Conservation (phyloP, 129 eudicot species). For the Heracleum sosnowskyi region DNA sequence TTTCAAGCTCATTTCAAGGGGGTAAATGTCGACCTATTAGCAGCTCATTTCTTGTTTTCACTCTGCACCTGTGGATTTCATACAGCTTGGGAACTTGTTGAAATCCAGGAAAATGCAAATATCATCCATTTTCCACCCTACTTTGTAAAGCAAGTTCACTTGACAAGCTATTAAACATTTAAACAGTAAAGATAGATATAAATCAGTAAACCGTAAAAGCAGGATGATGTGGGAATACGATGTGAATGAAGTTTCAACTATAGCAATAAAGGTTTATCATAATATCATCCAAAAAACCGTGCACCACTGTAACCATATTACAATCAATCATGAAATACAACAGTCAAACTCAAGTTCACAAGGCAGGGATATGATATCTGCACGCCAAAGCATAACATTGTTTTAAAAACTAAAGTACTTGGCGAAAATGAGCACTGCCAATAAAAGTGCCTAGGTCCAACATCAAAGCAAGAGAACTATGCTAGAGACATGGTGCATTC, state of each 20-base stretch:
- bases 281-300: background rate
- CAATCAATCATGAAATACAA: slow-evolving; percentile 19
- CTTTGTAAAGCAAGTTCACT: background rate
- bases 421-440: slow-evolving; percentile 10
- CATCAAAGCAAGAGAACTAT: slow-evolving; percentile 13
- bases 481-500: slow-evolving; percentile 8
- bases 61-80: background rate
- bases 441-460: slow-evolving; percentile 10
- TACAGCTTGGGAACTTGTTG: background rate
- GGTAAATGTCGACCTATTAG: too few species aligned
- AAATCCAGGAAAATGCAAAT: too few species aligned
- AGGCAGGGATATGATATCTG: slow-evolving; percentile 18
- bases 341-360: slow-evolving; percentile 27
- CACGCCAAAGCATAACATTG: slow-evolving; percentile 13
- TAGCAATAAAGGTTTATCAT: background rate
- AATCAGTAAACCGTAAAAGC: background rate
- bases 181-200: too few species aligned
- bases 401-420: slow-evolving; percentile 19
- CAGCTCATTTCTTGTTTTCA: too few species aligned
- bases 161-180: background rate
- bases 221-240: background rate
- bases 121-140: too few species aligned
- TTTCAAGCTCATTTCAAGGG: too few species aligned
- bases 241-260: background rate
- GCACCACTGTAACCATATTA: slow-evolving; percentile 5